Base-by-base conservation (phyloP, 2,329 filamentous ascomycete species). In the Botrytis pseudocinerea region DNA sequence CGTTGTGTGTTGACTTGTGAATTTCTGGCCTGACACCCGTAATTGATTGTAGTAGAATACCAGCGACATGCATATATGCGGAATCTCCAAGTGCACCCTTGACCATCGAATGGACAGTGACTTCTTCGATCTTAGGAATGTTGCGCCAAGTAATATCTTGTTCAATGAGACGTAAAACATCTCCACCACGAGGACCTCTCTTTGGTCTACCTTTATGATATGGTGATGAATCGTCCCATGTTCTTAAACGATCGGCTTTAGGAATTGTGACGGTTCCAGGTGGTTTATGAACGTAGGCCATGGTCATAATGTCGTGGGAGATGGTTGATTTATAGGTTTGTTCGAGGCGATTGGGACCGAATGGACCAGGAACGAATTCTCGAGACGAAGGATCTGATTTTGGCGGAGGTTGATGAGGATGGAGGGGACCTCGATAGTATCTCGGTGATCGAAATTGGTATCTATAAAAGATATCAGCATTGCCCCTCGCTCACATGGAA, bases 401-500 rank as follows among this genome's bases (percentile, higher is more conserved):
- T 57, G 90, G 88, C n/a, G 94, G 95, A 74, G 94, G 93, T 84
- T 97, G 94, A 80, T 98, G 90, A 69, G 96, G 96, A 82, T 98
- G 95, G 38, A 98, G 87, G 76, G 95, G 95, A 73, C 96, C 96
- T 80, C 95, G 93, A 83, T 97, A 91, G 87, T 95, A 99, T 85
- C 95, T 96, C 76, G 96, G 96, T 69, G 95, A 92, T 76, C 95
- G 94, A 83, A 92, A 98, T 83, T 97, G 93, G 85, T 98, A 99
- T 87, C 95, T 97, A 75, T 42, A 74, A 44, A 51, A 38, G 64
- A 54, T 62, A 61, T 76, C 73, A 77, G 75, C 57, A 72, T 57
- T 73, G 28, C 59, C 35, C 51, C 25, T 68, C 28, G 51, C 16
- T 46, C 20, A 8, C 28, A 35, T 25, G 25, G 12, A 35, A 44